Percentiles rank a stretch among this genome's conserved stretches.
Evolutionary conservation across 106 monocot genomes (phyloP).

Genomic region (Chionographis japonica): DNA sequence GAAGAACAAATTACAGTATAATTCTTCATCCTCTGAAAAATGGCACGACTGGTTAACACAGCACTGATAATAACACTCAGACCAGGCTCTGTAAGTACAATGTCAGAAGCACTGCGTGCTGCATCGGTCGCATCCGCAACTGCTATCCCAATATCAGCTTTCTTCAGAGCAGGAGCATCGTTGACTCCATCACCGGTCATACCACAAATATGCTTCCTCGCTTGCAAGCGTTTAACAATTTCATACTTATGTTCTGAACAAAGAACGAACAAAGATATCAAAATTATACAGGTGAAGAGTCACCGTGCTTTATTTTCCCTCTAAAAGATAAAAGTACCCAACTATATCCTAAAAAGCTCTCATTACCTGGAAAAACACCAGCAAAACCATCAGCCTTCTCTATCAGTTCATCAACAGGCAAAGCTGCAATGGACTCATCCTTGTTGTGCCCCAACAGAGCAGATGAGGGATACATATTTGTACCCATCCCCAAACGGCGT

Average conservation of each 20-base stretch:
- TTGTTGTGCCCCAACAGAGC: slow-evolving; percentile 76
- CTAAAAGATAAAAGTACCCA: not conserved
- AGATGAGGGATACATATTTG: slow-evolving; percentile 95
- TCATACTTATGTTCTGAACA: slow-evolving; percentile 86
- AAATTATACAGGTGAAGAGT: not conserved
- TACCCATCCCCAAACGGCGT: slow-evolving; percentile 90
- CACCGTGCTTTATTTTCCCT: not conserved
- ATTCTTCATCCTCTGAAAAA: slow-evolving; percentile 86
- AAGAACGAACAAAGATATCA: not conserved
- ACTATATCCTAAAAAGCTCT: not conserved
- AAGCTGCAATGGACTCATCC: slow-evolving; percentile 75
- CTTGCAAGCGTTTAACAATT: slow-evolving; percentile 89
- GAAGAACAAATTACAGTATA: slow-evolving; percentile 44
- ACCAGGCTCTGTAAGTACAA: slow-evolving; percentile 84
- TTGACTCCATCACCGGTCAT: slow-evolving; percentile 99
- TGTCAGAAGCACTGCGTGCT: slow-evolving; percentile 93
- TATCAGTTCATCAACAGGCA: slow-evolving; percentile 91
- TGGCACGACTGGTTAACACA: slow-evolving; percentile 78
- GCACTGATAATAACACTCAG: slow-evolving; percentile 88
- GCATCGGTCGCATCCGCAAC: slow-evolving; percentile 98
- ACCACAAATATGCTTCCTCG: slow-evolving; percentile 86
- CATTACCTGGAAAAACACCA: slow-evolving; percentile 84
- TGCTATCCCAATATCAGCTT: slow-evolving; percentile 95
- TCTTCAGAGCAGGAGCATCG: slow-evolving; percentile 95
- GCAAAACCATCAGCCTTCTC: slow-evolving; percentile 99